These are phyloP conservation scores for Didymella exigua DNA, from an alignment of 2,329 filamentous ascomycete genomes.

Conservation along the genomic window DNA sequence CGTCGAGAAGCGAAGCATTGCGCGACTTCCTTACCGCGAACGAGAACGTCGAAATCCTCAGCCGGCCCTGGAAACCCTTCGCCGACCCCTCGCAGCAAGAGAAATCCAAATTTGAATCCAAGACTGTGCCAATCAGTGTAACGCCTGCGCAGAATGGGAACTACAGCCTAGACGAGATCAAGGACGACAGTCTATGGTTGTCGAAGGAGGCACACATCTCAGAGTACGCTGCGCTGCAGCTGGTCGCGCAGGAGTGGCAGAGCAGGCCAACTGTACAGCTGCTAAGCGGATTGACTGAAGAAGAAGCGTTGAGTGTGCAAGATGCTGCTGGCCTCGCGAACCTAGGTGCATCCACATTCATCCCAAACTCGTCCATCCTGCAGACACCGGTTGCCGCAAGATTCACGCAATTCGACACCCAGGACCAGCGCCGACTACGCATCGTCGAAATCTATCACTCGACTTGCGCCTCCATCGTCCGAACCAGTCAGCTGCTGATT, in stretches of 20 bases:
- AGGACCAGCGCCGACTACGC: slow-evolving; percentile 67
- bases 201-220: slow-evolving; percentile 78
- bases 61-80: slow-evolving; percentile 72
- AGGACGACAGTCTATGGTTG: slow-evolving; percentile 84
- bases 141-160: slow-evolving; percentile 69
- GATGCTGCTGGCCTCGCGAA: slow-evolving; percentile 72
- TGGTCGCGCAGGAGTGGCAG: slow-evolving; percentile 85
- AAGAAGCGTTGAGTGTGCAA: slow-evolving; percentile 77
- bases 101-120: slow-evolving; percentile 77
- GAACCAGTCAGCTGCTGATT: slow-evolving; percentile 45
- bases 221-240: slow-evolving; percentile 78
- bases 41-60: slow-evolving; percentile 71
- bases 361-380: slow-evolving; percentile 52
- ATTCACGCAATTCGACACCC: slow-evolving; percentile 61
- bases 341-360: slow-evolving; percentile 59
- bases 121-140: slow-evolving; percentile 84
- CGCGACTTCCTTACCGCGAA: slow-evolving; percentile 73
- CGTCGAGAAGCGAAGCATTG: slow-evolving; percentile 50
- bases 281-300: slow-evolving; percentile 72
- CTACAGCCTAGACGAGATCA: slow-evolving; percentile 78
- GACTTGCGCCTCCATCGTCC: slow-evolving; percentile 65
- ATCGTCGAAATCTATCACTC: slow-evolving; percentile 73
- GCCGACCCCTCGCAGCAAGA: slow-evolving; percentile 65
- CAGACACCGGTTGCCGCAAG: slow-evolving; percentile 31
- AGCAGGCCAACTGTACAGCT: slow-evolving; percentile 75